Evolutionary conservation across 73 alveolate genomes (phyloP).

Genomic region (Urostyla sp.): DNA sequence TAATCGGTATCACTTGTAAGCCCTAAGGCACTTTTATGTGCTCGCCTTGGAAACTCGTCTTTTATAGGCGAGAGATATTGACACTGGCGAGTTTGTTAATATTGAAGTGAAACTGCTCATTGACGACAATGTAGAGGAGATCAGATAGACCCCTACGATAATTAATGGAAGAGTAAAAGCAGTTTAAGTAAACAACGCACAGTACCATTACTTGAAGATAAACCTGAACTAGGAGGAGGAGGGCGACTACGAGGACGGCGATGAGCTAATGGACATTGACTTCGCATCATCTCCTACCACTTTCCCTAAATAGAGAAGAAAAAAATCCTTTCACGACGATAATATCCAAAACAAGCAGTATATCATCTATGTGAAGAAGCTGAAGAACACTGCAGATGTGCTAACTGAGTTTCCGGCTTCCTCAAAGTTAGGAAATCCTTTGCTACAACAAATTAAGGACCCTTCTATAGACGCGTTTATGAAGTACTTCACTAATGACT

Average conservation of each 20-base stretch:
- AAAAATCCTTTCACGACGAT: background rate
- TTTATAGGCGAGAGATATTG: slow-evolving; percentile 90
- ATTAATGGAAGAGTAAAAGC: slow-evolving; percentile 22
- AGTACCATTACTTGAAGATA: slow-evolving; percentile 18
- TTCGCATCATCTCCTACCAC: too few species aligned
- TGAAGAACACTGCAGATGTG: background rate
- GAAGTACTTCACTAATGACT: background rate
- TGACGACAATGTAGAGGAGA: slow-evolving; percentile 19
- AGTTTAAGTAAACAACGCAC: background rate
- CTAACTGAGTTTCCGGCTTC: background rate
- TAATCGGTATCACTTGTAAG: slow-evolving; percentile 94
- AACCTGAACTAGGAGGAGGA: background rate
- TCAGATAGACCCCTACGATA: slow-evolving; percentile 26
- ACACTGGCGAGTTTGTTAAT: slow-evolving; percentile 74
- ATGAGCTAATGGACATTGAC: background rate
- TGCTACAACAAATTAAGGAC: background rate
- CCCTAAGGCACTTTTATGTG: slow-evolving; percentile 97
- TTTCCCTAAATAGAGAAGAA: too few species aligned
- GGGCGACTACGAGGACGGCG: background rate
- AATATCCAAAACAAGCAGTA: background rate
- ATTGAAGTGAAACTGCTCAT: too few species aligned
- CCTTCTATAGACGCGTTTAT: slow-evolving; percentile 36
- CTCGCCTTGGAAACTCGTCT: slow-evolving; percentile 91
- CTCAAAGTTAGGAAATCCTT: background rate
- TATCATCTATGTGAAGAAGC: slow-evolving; percentile 15